Evolutionary conservation across 345 rosid genomes (phyloP).

Genomic region (Physaria fendleri): DNA sequence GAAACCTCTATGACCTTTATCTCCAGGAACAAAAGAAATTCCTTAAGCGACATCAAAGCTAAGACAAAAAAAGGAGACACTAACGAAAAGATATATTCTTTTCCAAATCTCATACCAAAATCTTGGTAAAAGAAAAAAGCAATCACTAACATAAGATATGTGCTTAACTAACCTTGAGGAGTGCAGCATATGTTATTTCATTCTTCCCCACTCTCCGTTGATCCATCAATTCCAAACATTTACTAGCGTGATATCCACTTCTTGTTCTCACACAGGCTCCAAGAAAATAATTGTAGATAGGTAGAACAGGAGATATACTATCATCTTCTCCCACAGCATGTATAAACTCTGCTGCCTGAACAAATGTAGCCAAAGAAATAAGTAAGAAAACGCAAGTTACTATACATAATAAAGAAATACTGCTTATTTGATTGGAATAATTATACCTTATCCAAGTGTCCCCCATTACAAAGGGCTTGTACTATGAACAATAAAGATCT

Average conservation of each 20-base stretch:
- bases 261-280: constrained; percentile 42
- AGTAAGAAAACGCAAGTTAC: not conserved
- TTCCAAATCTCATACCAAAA: not conserved
- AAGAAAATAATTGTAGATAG: constrained; percentile 56
- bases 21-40: not conserved
- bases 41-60: not conserved
- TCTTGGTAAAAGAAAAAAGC: not conserved
- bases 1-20: not conserved
- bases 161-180: constrained; percentile 59
- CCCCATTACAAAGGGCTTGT: constrained; percentile 70
- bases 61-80: not conserved
- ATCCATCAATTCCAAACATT: constrained; percentile 86
- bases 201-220: constrained; percentile 54
- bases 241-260: constrained; percentile 37
- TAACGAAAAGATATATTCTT: not conserved
- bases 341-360: constrained; percentile 63
- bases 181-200: constrained; percentile 59
- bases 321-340: constrained; percentile 43
- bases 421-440: not conserved
- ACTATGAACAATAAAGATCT: constrained; percentile 47
- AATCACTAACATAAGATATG: not conserved
- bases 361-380: constrained; percentile 8
- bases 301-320: constrained; percentile 38
- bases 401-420: not conserved
- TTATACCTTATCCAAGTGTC: constrained; percentile 70